These are phyloP conservation scores for Ottelia alismoides DNA, from an alignment of 106 monocot genomes.

Conservation along the genomic window DNA sequence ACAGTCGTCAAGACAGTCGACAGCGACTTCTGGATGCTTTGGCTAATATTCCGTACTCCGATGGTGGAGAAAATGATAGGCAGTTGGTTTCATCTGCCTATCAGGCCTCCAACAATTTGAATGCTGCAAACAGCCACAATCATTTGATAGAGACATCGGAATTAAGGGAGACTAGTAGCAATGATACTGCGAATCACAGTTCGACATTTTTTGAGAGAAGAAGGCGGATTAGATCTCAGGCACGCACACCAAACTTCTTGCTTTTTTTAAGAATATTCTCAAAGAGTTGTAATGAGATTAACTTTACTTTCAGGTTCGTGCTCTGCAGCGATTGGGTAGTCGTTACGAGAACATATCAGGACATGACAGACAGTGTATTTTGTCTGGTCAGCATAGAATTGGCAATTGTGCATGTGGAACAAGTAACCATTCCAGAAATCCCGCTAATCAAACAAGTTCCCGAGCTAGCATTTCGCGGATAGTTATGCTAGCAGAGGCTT, in stretches of 20 bases:
- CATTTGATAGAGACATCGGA: conserved; percentile 12
- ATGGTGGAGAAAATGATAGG: conserved; percentile 7
- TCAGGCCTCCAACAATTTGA: background rate
- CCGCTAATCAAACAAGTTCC: conserved; percentile 37
- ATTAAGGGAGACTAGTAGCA: conserved; percentile 24
- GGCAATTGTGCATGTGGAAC: conserved; percentile 60
- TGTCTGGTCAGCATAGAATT: conserved; percentile 59
- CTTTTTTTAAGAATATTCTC: background rate
- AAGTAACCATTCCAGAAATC: conserved; percentile 22
- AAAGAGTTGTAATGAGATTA: background rate
- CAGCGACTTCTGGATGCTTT: conserved; percentile 21
- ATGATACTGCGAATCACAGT: conserved; percentile 48
- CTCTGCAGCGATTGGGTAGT: conserved; percentile 78
- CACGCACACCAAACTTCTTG: conserved; percentile 5
- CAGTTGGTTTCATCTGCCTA: conserved; percentile 2
- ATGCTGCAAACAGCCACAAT: conserved; percentile 7
- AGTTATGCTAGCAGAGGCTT: conserved; percentile 92
- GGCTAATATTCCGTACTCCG: conserved; percentile 7
- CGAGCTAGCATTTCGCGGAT: conserved; percentile 86
- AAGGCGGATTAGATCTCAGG: conserved; percentile 97
- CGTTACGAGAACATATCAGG: conserved; percentile 74
- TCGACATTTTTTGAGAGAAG: conserved; percentile 81
- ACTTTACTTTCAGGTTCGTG: conserved; percentile 53
- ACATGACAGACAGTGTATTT: conserved; percentile 74
- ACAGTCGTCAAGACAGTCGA: conserved; percentile 12